Base-by-base conservation (phyloP, 495 filamentous ascomycete species). In the Aspergillus wentii region DNA sequence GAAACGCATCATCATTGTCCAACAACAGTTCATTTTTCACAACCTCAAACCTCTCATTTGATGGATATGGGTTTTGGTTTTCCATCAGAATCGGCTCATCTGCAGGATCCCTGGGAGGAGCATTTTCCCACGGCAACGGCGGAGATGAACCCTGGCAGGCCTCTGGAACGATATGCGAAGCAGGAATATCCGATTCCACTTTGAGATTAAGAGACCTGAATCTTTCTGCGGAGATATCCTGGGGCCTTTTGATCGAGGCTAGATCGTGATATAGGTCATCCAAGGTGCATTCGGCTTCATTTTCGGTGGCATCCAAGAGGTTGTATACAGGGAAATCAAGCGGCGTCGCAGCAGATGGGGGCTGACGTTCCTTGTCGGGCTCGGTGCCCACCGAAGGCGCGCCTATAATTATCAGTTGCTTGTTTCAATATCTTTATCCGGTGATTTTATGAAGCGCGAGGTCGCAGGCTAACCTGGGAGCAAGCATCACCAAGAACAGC, bases 1-100 rank as follows among this genome's bases (percentile, higher is more conserved):
- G 52, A 46, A 76, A 84, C 1, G 68, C 72, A 47, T 71, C 71
- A 31, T 78, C 71, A 35, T 82, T 80, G n/a, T 75, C 64, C 10
- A 74, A 45, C 11, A 61, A 40, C 11, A 83, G 50, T 44, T 84
- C 80, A 14, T 51, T 62, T 4, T 58, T 47, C n/a, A 72, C 54
- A 14, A 52, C 26, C 17, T 74, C 68, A 45, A 70, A 80, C 18
- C 67, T 66, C 20, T 69, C 63, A 29, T 64, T 66, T 8, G 61
- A 43, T 5, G 74, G 76, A 22, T 62, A 64, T 6, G 65, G 59
- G 21, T 59, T 56, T 11, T 71, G 74, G 53, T 79, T 79, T 41
- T 59, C 65, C 56, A 78, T 61, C n/a, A 46, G 48, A 15, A 54
- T 56, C 3, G 49, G 56, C 14, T 29, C 3, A n/a, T 13, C 26